A percentile compares a stretch with the other conserved stretches of the same genome.
phyloP scores from a whole-genome alignment of 2,329 filamentous ascomycete genomes.

The Akanthomyces uredinophilus region DNA sequence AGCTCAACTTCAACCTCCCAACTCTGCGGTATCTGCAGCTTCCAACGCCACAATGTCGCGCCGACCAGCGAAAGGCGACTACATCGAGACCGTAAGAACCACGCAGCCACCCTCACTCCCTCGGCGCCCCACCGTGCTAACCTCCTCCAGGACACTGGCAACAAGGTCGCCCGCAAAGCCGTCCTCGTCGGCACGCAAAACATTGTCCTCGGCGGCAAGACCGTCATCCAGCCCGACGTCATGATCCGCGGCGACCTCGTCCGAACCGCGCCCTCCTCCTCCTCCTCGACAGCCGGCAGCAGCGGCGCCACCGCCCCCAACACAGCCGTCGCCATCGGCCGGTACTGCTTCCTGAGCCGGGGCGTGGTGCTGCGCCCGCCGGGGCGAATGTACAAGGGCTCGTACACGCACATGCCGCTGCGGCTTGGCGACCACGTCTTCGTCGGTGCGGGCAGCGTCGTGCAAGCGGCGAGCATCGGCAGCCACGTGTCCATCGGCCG shows the following conservation, averaged over 20 bases:
- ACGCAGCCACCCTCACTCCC: not conserved
- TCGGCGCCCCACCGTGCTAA: not conserved
- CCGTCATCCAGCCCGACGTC: conserved; percentile 91
- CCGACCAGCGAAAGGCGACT: conserved; percentile 79
- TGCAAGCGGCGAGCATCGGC: conserved; percentile 79
- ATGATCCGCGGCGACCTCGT: conserved; percentile 89
- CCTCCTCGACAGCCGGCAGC: conserved; percentile 38
- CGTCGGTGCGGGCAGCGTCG: conserved; percentile 66
- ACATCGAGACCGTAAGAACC: conserved; percentile 81
- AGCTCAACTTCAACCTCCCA: conserved; percentile 10
- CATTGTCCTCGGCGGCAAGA: conserved; percentile 94
- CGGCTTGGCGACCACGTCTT: conserved; percentile 95
- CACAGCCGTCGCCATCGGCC: conserved; percentile 78
- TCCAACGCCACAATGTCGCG: conserved; percentile 57
- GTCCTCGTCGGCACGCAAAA: conserved; percentile 93
- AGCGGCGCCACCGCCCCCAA: conserved; percentile 33
- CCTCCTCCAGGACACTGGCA: conserved; percentile 75
- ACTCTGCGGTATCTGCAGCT: not conserved
- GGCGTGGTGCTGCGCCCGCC: conserved; percentile 78
- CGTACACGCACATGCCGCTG: conserved; percentile 78
- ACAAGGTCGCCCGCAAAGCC: conserved; percentile 92
- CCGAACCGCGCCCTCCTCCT: conserved; percentile 45
- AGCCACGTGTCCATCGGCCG: conserved; percentile 82
- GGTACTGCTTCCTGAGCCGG: conserved; percentile 83
- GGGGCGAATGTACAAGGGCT: conserved; percentile 72